Conservation (phyloP, 73 alveolate species). For the Tetrahymena borealis region DNA sequence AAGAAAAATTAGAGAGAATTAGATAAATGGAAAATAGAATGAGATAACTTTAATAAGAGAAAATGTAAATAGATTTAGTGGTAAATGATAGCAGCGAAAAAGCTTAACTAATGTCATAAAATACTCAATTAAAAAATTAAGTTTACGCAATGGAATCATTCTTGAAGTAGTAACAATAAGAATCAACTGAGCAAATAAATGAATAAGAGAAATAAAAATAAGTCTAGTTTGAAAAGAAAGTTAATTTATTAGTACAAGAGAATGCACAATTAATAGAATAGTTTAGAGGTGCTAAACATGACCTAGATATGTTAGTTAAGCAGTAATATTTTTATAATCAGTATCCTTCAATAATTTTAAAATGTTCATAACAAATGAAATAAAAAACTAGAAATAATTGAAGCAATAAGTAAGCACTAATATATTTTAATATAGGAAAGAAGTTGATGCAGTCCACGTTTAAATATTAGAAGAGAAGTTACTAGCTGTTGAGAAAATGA, state of each 20-base stretch:
- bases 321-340: not conserved
- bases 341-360: not conserved
- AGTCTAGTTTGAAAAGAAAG: not conserved
- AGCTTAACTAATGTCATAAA: not conserved
- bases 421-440: not conserved
- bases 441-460: not conserved
- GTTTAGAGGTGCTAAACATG: not conserved
- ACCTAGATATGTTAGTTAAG: not conserved
- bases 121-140: not conserved
- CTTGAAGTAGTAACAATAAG: not conserved
- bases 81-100: not conserved
- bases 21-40: not conserved
- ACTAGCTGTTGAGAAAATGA: not conserved
- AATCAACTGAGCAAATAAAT: too few relatives aligned
- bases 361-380: too few relatives aligned
- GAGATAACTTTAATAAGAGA: not conserved
- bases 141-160: not conserved
- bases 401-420: too few relatives aligned
- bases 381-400: too few relatives aligned
- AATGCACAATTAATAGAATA: not conserved
- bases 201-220: not conserved
- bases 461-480: not conserved
- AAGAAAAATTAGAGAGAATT: not conserved
- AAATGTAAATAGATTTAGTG: not conserved
- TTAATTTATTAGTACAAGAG: not conserved